Evolutionary conservation across 2,329 filamentous ascomycete species (phyloP), one percentile per base, ranked within the genome.

Genomic region (Karstenula rhodostoma): DNA sequence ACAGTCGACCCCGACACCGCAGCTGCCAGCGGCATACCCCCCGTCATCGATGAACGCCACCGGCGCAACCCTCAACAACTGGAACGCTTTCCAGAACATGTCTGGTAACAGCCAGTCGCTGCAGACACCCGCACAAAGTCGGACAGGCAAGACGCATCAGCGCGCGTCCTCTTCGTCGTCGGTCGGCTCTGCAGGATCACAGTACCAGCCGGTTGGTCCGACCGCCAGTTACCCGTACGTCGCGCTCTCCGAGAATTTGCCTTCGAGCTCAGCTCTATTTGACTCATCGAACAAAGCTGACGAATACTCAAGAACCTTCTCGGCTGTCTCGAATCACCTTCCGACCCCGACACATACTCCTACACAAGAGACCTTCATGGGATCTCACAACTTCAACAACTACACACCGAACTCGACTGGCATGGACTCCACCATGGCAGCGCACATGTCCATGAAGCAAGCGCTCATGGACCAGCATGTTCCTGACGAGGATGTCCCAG

Each of bases 371-470:
- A 79, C 80, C 3, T 85, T 85, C 66, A 73, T 84, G 61, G 77
- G 75, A 4, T 72, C 77, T 33, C 77, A 77, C 29, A 77, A 79
- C 32, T 84, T 82, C 71, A 79, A 80, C 67, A 80, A 77, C 67
- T 83, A 80, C 75, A 77, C 80, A 47, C 74, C 78, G 1, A 73
- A 78, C 13, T 73, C 80, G 22, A 64, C 74, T 15, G 77, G 78
- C 62, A 79, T 84, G 69, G 74, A 80, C 63, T 67, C 74, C 37
- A 77, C 75, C 56, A 79, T 80, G 69, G 79, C 82, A 12, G 82
- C 84, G n/a, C 85, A 87, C 69, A 79, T 85, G 73, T 86, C 84
- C 53, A 87, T 88, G 84, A 86, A 85, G 78, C 82, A 83, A 61
- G 84, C 83, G 59, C 79, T 85, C 60, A 81, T 88, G 78, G 85